These are phyloP conservation scores for Obelidium mucronatum DNA, from an alignment of 192 early-diverging fungal genomes.

Conservation along the genomic window DNA sequence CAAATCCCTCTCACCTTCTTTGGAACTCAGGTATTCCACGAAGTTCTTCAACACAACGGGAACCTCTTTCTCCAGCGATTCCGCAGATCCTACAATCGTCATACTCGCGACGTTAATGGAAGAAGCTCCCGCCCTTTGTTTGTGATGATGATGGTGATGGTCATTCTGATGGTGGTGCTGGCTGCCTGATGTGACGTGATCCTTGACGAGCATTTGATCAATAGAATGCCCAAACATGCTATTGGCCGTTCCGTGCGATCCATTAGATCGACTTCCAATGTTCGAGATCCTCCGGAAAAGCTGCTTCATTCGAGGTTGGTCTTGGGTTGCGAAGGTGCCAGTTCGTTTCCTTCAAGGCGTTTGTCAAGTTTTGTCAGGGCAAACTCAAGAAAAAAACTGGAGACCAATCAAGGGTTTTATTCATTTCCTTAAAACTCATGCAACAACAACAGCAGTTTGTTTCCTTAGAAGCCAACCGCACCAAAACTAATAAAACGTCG, in stretches of 20 bases:
- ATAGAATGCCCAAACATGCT: neutral
- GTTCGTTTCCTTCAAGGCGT: neutral
- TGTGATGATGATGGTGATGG: neutral
- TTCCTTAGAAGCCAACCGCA: conserved; percentile 25
- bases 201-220: conserved; percentile 7
- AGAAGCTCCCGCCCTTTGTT: conserved; percentile 17
- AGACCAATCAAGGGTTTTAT: neutral
- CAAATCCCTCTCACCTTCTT: conserved; percentile 18
- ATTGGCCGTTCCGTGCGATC: neutral
- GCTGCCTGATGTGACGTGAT: neutral
- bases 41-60: conserved; percentile 47
- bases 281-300: conserved; percentile 43
- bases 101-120: conserved; percentile 21
- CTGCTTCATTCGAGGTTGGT: conserved; percentile 42
- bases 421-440: neutral
- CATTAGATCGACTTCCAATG: neutral
- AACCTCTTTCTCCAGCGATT: conserved; percentile 12
- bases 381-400: conserved; percentile 1
- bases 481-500: conserved; percentile 17
- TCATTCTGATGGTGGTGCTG: neutral
- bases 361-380: neutral
- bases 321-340: no score
- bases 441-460: neutral
- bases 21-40: conserved; percentile 42
- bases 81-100: conserved; percentile 9